phyloP scores from a whole-genome alignment of 768 basidiomycete species.

The Leccinum broughii region DNA sequence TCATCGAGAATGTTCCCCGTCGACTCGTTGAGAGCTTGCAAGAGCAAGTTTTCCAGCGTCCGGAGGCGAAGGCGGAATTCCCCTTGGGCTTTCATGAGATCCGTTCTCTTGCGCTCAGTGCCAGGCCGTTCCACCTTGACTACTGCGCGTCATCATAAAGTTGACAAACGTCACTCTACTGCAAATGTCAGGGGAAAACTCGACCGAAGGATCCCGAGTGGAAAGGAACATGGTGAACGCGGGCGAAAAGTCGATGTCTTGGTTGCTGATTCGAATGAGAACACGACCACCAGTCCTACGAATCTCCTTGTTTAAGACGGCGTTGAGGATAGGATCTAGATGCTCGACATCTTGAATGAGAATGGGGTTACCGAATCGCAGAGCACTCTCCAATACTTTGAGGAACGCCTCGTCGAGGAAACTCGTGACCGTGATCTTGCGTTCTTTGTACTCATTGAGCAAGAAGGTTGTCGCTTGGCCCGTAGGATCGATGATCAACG shows the following conservation, averaged over 20 bases:
- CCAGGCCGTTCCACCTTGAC: constrained; percentile 96
- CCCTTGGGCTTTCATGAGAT: constrained; percentile 97
- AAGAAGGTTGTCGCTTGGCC: constrained; percentile 96
- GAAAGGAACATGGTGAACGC: constrained; percentile 99
- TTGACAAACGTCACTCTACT: constrained; percentile 95
- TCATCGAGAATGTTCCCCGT: constrained; percentile 97
- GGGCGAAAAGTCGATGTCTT: constrained; percentile 99
- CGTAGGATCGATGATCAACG: constrained; percentile 96
- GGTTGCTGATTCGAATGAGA: constrained; percentile 92
- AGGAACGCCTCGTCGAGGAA: constrained; percentile 99
- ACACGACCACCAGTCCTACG: constrained; percentile 96
- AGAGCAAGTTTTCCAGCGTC: constrained; percentile 86
- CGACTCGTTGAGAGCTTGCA: constrained; percentile 96
- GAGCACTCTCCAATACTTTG: constrained; percentile 96
- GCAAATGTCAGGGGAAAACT: constrained; percentile 98
- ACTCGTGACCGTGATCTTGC: constrained; percentile 97
- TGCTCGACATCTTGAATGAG: constrained; percentile 98
- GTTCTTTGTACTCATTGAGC: constrained; percentile 90
- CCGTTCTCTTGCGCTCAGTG: constrained; percentile 92
- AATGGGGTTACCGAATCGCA: constrained; percentile 96
- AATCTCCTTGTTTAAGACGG: constrained; percentile 96
- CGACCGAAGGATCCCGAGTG: constrained; percentile 94
- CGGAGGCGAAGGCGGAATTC: constrained; percentile 93
- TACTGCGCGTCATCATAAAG: constrained; percentile 98
- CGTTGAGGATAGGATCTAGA: constrained; percentile 95